phyloP scores from a whole-genome alignment of 2,329 filamentous ascomycete species.

The Trichoderma citrinoviride region DNA sequence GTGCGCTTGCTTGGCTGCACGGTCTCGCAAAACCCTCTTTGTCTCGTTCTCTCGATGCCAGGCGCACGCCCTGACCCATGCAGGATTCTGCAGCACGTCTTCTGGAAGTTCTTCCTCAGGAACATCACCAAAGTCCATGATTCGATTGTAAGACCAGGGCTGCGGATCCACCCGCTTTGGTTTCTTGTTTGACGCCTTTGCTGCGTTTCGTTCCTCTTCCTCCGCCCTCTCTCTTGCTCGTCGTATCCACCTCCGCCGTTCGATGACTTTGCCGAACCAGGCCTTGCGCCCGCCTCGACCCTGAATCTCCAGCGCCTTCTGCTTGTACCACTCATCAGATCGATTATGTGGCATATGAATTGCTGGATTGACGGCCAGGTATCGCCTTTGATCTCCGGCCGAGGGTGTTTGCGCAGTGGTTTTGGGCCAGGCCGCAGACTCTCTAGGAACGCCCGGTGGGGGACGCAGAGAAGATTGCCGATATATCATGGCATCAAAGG shows the following conservation, averaged over 20 bases:
- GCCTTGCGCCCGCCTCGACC: slow-evolving; percentile 49
- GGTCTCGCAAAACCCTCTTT: slow-evolving; percentile 13
- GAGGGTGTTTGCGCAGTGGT: neutral
- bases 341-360: slow-evolving; percentile 46
- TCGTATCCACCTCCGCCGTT: slow-evolving; percentile 38
- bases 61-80: slow-evolving; percentile 44
- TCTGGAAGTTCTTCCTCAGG: slow-evolving; percentile 43
- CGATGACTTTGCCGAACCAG: slow-evolving; percentile 47
- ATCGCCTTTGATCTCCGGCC: slow-evolving; percentile 37
- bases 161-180: slow-evolving; percentile 28
- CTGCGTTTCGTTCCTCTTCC: slow-evolving; percentile 23
- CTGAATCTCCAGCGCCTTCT: slow-evolving; percentile 51
- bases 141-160: slow-evolving; percentile 31
- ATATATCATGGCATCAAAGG: slow-evolving; percentile 43
- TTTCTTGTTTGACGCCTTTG: neutral
- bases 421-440: slow-evolving; percentile 19
- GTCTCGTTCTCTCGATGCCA: slow-evolving; percentile 35
- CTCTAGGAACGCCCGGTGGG: slow-evolving; percentile 27
- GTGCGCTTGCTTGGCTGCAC: neutral
- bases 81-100: slow-evolving; percentile 43
- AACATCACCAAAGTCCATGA: slow-evolving; percentile 40
- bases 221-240: slow-evolving; percentile 26
- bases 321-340: slow-evolving; percentile 45
- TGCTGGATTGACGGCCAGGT: slow-evolving; percentile 50
- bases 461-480: slow-evolving; percentile 32